A percentile compares a stretch with the other conserved stretches of the same genome.
These are phyloP conservation scores for Moniliophthora roreri DNA, from an alignment of 1,284 basidiomycete genomes.

Conservation along the genomic window DNA sequence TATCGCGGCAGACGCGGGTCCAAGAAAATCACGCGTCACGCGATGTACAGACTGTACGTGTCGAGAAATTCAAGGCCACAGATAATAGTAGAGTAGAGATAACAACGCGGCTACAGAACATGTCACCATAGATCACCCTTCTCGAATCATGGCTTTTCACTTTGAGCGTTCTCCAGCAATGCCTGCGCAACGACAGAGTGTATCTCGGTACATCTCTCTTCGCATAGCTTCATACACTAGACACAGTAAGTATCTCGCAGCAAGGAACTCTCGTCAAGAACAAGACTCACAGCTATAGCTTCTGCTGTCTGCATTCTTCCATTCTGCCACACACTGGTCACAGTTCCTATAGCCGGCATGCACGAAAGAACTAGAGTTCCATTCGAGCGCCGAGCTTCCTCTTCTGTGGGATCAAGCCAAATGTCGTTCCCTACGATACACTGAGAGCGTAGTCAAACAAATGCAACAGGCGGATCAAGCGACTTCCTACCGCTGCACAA, in stretches of 20 bases:
- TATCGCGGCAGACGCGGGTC: too few relatives aligned
- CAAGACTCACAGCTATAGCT: slow-evolving; percentile 46
- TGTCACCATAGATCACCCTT: not conserved
- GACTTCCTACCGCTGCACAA: slow-evolving; percentile 63
- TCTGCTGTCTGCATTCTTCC: slow-evolving; percentile 59
- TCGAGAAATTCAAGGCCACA: too few relatives aligned
- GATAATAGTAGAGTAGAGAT: too few relatives aligned
- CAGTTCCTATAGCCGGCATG: slow-evolving; percentile 87
- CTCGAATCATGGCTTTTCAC: not conserved
- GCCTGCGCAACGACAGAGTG: slow-evolving; percentile 74
- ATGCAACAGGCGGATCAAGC: not conserved
- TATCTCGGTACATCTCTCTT: slow-evolving; percentile 69
- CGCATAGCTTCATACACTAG: slow-evolving; percentile 68
- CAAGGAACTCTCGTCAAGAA: slow-evolving; percentile 11
- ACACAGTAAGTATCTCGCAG: too few relatives aligned
- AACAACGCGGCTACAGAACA: too few relatives aligned
- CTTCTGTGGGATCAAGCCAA: slow-evolving; percentile 79
- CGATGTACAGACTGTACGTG: too few relatives aligned
- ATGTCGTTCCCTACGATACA: slow-evolving; percentile 52
- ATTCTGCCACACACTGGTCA: slow-evolving; percentile 82
- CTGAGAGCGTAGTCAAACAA: slow-evolving; percentile 33
- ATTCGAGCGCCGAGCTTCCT: slow-evolving; percentile 56
- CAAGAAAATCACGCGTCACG: too few relatives aligned
- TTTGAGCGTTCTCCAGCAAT: slow-evolving; percentile 43
- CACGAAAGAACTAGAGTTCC: slow-evolving; percentile 75